Conservation (phyloP, 495 filamentous ascomycete genomes). For the Pseudomonodictys pantanalensis region DNA sequence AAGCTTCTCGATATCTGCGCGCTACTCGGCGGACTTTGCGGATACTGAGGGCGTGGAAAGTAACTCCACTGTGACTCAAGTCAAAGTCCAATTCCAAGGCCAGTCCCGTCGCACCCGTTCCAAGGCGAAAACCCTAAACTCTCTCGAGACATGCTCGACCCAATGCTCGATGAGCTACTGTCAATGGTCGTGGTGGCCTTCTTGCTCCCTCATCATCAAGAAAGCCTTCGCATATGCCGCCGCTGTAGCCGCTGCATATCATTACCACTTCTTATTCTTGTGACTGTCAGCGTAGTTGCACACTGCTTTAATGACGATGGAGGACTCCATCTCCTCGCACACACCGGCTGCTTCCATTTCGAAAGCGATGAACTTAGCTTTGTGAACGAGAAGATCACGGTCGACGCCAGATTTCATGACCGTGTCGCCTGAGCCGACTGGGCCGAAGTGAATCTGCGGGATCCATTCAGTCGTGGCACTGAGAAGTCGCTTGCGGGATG, state of each 20-base stretch:
- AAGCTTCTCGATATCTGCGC: too few species aligned
- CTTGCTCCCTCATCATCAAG: too few species aligned
- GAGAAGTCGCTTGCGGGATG: neutral
- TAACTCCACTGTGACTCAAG: too few species aligned
- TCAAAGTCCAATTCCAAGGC: too few species aligned
- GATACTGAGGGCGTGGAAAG: too few species aligned
- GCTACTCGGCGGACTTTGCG: too few species aligned
- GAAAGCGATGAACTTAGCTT: slow-evolving; percentile 9
- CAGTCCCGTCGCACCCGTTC: too few species aligned
- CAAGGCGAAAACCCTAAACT: too few species aligned
- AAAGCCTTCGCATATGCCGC: slow-evolving; percentile 23
- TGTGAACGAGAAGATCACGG: slow-evolving; percentile 8
- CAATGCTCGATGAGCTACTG: too few species aligned
- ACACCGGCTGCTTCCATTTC: slow-evolving; percentile 18
- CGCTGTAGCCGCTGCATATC: slow-evolving; percentile 20
- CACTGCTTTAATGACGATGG: slow-evolving; percentile 23
- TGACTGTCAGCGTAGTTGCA: slow-evolving; percentile 31
- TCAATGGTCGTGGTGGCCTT: too few species aligned
- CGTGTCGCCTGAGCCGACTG: slow-evolving; percentile 44
- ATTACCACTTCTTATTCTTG: slow-evolving; percentile 32
- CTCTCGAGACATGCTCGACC: too few species aligned
- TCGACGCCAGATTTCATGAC: slow-evolving; percentile 37
- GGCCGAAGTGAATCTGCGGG: slow-evolving; percentile 40
- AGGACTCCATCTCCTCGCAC: neutral
- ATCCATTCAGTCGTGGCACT: too few species aligned